Base-by-base conservation (phyloP, 108 stramenopile species). In the Nitzschia sp. region DNA sequence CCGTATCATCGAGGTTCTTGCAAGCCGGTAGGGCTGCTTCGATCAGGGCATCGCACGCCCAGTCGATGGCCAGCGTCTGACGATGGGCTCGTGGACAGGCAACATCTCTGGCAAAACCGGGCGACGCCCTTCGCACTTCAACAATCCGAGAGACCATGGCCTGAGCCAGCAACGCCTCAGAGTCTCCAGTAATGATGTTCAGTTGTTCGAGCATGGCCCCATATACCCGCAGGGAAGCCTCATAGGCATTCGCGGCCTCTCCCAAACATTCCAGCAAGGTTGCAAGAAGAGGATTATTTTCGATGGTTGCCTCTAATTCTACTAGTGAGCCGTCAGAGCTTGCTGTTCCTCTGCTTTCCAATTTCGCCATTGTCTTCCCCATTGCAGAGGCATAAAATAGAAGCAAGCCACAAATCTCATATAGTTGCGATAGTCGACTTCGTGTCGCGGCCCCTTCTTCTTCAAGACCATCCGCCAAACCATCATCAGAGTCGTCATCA, bases 171-270 rank as follows among this genome's bases (percentile, higher is more conserved):
- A 69, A 57, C 11, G 88, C 81, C 63, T 88, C 88, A 2, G 87
- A 75, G 33, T 87, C 85, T 2, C 78, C 78, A 15, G 84, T 77
- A 17, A 74, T 22, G 17, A 76, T 15, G n/a, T 85, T 56, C 28
- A 90, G 72, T 30, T 73, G 71, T 30, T 67, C 79, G n/a, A 94
- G 38, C 84, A 85, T 90, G 59, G 93, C 88, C 19, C 76, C 76
- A 58, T 90, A 91, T 3, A 86, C 90, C 15, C 88, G 78, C 21
- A 91, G 71, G 2, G 93, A 91, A 5, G 90, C 93, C 26, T 82
- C 87, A 69, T 79, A 94, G 3, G 85, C 87, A 34, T 77, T 71
- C 0, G 86, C 58, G 11, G 83, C 85, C 62, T 94, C 93, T 15
- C 48, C 45, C 11, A 94, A 70, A 72, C 87, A 88, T 27, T 89